Percentiles rank a stretch among this genome's conserved stretches.
These are phyloP conservation scores for Beauveria asiatica DNA, from an alignment of 2,329 filamentous ascomycete species.

Conservation along the genomic window DNA sequence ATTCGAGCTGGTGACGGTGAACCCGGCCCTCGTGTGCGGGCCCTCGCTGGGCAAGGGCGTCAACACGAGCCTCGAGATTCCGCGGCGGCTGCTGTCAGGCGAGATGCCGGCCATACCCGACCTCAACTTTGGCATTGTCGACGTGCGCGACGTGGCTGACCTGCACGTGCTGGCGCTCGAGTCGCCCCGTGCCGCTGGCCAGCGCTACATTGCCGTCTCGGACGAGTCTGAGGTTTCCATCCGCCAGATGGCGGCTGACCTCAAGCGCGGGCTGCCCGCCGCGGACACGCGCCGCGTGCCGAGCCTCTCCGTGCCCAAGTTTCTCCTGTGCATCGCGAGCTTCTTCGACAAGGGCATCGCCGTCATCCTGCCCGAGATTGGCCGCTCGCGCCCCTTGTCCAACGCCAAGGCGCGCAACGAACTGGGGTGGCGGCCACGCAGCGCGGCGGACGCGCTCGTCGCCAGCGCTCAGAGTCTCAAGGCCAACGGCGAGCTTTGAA, in stretches of 20 bases:
- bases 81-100: conserved; percentile 19
- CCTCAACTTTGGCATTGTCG: conserved; percentile 16
- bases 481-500: not conserved
- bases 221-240: conserved; percentile 1
- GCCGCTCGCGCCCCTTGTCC: not conserved
- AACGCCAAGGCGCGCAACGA: conserved; percentile 4
- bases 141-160: conserved; percentile 18
- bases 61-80: conserved; percentile 15
- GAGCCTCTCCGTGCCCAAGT: not conserved
- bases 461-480: conserved; percentile 9
- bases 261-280: not conserved
- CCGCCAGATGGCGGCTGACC: not conserved
- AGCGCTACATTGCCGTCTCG: conserved; percentile 9
- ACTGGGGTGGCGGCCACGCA: conserved; percentile 4
- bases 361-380: conserved; percentile 2
- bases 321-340: not conserved
- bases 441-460: conserved; percentile 3
- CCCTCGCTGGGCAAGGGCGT: conserved; percentile 11
- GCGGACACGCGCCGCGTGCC: not conserved
- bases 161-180: conserved; percentile 9
- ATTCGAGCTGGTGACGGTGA: conserved; percentile 10
- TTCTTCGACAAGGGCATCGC: conserved; percentile 2
- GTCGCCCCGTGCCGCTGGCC: conserved; percentile 1
- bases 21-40: conserved; percentile 13
- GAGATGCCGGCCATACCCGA: conserved; percentile 19